Evolutionary conservation across 139 green algal genomes (phyloP).

Genomic region (Closterium sp.): DNA sequence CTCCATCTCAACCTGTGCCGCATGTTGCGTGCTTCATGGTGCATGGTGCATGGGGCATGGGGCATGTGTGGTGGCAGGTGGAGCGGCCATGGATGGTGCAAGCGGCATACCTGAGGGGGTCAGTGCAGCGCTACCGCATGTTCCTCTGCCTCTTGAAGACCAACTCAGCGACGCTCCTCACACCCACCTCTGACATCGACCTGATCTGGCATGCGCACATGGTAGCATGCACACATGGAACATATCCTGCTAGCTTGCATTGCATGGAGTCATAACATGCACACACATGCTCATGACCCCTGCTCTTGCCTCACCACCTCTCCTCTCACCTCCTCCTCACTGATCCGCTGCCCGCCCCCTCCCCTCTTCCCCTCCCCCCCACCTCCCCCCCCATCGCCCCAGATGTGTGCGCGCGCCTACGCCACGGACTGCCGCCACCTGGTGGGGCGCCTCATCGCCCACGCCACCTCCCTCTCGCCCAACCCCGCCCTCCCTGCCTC

Average conservation of each 20-base stretch:
- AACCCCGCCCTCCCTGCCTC: neutral
- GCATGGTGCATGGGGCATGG: neutral
- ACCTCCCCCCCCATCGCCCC: neutral
- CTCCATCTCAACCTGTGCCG: neutral
- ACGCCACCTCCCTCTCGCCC: conserved; percentile 9
- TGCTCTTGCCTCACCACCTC: neutral
- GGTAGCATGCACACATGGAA: neutral
- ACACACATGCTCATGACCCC: neutral
- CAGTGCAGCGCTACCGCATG: conserved; percentile 23
- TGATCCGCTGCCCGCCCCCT: neutral
- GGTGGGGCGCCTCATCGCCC: conserved; percentile 1
- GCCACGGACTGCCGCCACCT: neutral
- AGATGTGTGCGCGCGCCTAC: conserved; percentile 8
- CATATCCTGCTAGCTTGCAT: neutral
- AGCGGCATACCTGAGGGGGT: neutral
- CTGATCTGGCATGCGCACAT: conserved; percentile 31
- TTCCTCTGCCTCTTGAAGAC: conserved; percentile 19
- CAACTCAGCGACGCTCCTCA: neutral
- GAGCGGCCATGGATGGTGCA: neutral
- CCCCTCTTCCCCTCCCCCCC: too few relatives aligned
- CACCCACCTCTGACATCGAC: conserved; percentile 45
- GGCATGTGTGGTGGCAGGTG: neutral
- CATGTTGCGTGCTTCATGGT: neutral
- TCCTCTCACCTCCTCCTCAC: neutral
- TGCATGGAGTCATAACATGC: neutral